Evolutionary conservation across 768 basidiomycete species (phyloP), one percentile per base, ranked within the genome.

Genomic region (Filobasidium floriforme): DNA sequence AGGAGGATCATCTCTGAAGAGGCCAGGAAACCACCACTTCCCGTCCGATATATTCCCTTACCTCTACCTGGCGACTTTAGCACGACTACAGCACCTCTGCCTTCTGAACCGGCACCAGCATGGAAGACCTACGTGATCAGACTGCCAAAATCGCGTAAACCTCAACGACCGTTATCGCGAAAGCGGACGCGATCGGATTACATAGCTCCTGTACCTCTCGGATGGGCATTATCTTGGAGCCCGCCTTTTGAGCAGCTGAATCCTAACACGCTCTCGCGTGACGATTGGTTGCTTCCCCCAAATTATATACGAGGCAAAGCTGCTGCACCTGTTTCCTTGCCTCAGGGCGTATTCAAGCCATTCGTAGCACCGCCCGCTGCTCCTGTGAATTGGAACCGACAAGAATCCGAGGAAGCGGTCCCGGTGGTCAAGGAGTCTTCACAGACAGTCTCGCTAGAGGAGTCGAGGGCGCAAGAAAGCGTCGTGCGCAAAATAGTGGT

Each of bases 71-170:
- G 46, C 57, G 24, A 72, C 62, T 74, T 77, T 66, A 69, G 74
- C 1, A 69, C 73, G 1, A 75, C 76, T n/a, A 69, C 73, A 28
- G 63, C 66, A 10, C 66, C 73, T 3, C 70, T 73, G 5, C 76
- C 79, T 1, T 57, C 52, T 22, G 76, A 77, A 9, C 79, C 79
- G 9, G 73, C 77, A 1, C 78, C 79, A 0, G 79, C 75, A 0
- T 81, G 79, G 80, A 73, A 77, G 28, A 72, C 70, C 7, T 79
- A 73, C 69, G 41, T 70, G 1, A 71, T 79, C 52, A 71, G 69
- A 12, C 60, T 80, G 18, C 76, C 79, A 3, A 70, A 68, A 52
- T 43, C 69, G 1, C 4, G 67, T 0, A 62, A 66, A 40, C 0
- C 67, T 55, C 28, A 67, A 49, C 41, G 69, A 28, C 26, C 71